Percentiles rank a stretch among this genome's conserved stretches.
phyloP scores from a whole-genome alignment of 345 rosid genomes.

The Tarenaya hassleriana region DNA sequence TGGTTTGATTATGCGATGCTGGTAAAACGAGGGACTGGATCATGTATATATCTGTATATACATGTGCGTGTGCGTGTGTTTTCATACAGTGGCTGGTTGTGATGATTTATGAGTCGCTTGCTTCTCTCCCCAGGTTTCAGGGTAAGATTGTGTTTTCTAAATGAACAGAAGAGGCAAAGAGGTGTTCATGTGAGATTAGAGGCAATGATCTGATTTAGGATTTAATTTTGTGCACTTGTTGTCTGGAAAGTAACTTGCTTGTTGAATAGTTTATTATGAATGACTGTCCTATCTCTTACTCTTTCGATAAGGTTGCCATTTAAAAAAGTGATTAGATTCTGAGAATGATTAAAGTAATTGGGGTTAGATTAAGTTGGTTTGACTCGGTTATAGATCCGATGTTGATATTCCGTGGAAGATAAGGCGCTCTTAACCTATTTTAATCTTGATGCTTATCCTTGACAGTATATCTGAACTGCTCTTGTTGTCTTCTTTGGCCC shows the following conservation, averaged over 20 bases:
- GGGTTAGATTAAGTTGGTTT: no score
- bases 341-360: no score
- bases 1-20: neutral
- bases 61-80: neutral
- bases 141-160: neutral
- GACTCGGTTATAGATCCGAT: no score
- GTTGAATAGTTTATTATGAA: no score
- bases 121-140: neutral
- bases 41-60: neutral
- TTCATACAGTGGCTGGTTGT: neutral
- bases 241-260: neutral
- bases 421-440: no score
- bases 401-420: no score
- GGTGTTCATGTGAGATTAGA: neutral
- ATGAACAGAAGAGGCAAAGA: neutral
- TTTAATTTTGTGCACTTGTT: neutral
- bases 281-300: neutral
- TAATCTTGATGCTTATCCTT: no score
- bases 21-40: neutral
- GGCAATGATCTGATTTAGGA: neutral
- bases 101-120: neutral
- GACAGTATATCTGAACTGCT: no score
- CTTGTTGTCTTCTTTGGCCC: no score
- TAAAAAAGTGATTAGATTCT: neutral
- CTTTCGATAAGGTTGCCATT: neutral